Base-by-base conservation (phyloP, 2,329 filamentous ascomycete species). In the Cladosporium sp. region DNA sequence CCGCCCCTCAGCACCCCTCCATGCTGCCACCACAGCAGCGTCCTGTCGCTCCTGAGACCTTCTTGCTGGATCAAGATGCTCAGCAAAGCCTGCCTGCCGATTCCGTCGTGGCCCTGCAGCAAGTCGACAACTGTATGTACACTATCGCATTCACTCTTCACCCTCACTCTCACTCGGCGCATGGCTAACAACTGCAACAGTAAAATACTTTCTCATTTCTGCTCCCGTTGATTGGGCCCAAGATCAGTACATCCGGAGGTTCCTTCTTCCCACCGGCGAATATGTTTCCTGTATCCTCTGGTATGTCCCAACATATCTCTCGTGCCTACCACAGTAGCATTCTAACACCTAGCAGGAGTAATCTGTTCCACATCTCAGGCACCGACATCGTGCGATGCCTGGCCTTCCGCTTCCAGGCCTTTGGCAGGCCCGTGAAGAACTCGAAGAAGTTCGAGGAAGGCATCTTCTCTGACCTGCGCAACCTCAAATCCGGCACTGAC, bases 391-490 rank as follows among this genome's bases (percentile, higher is more conserved):
- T 99, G 68, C 90, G 95, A 87, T 99, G 95, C 77, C 87, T 99
- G 55, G 96, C 95, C 8, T 99, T 99, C 84, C 87, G 95, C 78
- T 99, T 99, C 83, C 95, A 98, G 83, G 95, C 95, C 61, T 99
- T 99, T 77, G 95, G 95, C 74, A 92, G 95, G 66, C 95, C 95
- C 0, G 95, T 99, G 68, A 98, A 97, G 86, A 99, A 99, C 84
- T 96, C 94, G 49, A 99, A 99, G 85, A 99, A 99, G 81, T 99
- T 99, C 77, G 95, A 99, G 81, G 95, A 99, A 81, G 95, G 95
- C 73, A 98, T 99, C 81, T 99, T 99, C 82, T 99, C 95, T 52
- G 95, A 99, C 79, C 84, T 99, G 78, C 92, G 95, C 80, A 99
- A 99, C 80, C 87, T 99, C 73, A 99, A 99, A 83, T 96, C 95